Evolutionary conservation across 495 filamentous ascomycete species (phyloP), one percentile per base, ranked within the genome.

Genomic region (Penicillium riverlandense): DNA sequence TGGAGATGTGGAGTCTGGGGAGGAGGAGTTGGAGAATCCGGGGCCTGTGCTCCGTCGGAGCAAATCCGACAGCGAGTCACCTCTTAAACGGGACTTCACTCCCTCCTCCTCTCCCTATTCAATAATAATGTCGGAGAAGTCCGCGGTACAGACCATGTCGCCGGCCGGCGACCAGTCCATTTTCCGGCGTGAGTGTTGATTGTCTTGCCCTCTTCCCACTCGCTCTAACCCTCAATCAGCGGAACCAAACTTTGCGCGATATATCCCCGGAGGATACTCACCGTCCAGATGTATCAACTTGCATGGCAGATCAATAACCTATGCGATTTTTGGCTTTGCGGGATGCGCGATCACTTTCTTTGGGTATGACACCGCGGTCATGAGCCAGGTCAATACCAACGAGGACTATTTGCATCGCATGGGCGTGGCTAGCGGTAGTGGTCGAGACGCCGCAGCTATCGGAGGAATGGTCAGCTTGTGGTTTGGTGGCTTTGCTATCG

Each of bases 381-480:
- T 69, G 65, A 54, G 54, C 12, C 64, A 66, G 48, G 62, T 69
- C 44, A 64, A 69, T 40, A 51, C 52, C 11, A 67, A 67, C 39
- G 47, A 50, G 27, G 41, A 66, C 37, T 69, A 69, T 33, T 48
- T 62, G 48, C 44, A 56, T 12, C 41, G 44, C 1, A 66, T 60
- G 59, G 45, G 45, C 7, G 45, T 47, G 16, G 41, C 37, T 16
- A 12, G 36, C 12, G 53, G 55, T 14, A 44, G 43, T 9, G 44
- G 31, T 29, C 43, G 55, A 11, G 53, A 59, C 36, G 44, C 55
- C 13, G 57, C 58, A 30, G 50, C 44, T n/a, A 39, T 57, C 22
- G 55, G 58, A 9, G 55, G 58, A 1, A 29, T 61, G n/a, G 58
- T 61, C 7, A 50, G 48, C 43, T 14, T 61, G 4, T 61, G 55